Base-by-base conservation (phyloP, 2,329 filamentous ascomycete species). In the Trichoderma gracile region DNA sequence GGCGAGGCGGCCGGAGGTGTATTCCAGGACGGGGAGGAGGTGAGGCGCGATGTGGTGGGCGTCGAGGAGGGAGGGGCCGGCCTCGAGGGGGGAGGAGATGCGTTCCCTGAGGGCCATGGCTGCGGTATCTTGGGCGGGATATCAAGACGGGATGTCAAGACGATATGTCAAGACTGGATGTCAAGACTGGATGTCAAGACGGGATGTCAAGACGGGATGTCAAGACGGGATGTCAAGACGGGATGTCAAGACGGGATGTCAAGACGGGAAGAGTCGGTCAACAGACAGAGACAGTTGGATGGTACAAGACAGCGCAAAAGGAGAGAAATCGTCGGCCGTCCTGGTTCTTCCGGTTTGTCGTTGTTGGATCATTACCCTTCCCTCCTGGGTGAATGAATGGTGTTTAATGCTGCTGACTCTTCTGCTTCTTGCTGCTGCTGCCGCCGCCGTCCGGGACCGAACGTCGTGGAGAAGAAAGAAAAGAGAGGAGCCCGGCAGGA, bases 41-140 rank as follows among this genome's bases (percentile, higher is more conserved):
- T 80, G 78, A n/a, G 80, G 74, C 2, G 86, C 85, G n/a, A 89
- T 78, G 65, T 82, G 81, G 68, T 86, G 80, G 40, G 78, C 77
- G 69, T 87, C 83, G 65, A 87, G 81, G 62, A 88, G 78, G 21
- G 86, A 88, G 47, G 78, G 77, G 19, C 86, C 86, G 30, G 86
- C 86, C 78, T 88, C 86, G 64, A 89, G 80, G 15, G 86, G 86
- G 56, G 84, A 82, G 1, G 86, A 88, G 70, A 89, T 89, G 64
- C 77, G 79, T 63, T 80, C 77, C 75, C 86, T 88, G 71, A 83
- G 78, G 45, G 78, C 71, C 79, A 83, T 82, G 33, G 33, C 10
- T 38, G 33, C 49, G 52, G 21, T 47, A 23, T 30, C 42, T 42
- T 43, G 50, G 27, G 15, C 19, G 30, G 2, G 40, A 10, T 19